Evolutionary conservation across 768 basidiomycete genomes (phyloP).

Genomic region (Kwoniella dejecticola): DNA sequence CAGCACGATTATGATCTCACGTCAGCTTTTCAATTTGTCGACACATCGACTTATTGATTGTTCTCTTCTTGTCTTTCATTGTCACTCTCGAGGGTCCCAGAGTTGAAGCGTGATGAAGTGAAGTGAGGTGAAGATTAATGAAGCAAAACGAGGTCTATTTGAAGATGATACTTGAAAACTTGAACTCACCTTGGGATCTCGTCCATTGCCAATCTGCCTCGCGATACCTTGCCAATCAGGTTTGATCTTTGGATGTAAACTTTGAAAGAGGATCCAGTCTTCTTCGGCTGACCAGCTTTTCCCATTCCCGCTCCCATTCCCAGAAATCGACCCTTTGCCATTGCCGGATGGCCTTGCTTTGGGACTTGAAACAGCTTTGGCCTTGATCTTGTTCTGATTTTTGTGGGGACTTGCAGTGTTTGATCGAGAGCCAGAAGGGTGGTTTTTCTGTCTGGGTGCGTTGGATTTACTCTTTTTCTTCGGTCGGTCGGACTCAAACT

Average conservation of each 20-base stretch:
- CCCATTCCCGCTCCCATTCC: neutral
- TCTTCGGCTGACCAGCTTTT: conserved; percentile 16
- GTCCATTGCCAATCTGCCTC: conserved; percentile 8
- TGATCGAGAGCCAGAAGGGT: no score
- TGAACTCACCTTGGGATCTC: conserved; percentile 23
- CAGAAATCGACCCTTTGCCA: no score
- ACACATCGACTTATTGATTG: no score
- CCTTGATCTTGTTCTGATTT: no score
- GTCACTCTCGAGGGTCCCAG: no score
- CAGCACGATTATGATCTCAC: conserved; percentile 11
- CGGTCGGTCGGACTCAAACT: no score
- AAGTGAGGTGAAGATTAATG: neutral
- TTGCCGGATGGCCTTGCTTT: no score
- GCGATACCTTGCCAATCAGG: conserved; percentile 19
- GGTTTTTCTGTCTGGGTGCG: no score
- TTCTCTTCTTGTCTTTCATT: neutral
- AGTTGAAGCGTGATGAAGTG: no score
- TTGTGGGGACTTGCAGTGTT: no score
- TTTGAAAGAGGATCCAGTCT: conserved; percentile 19
- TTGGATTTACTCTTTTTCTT: no score
- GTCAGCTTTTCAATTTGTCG: conserved; percentile 10
- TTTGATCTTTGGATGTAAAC: conserved; percentile 19
- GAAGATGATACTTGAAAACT: neutral
- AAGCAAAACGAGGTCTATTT: neutral
- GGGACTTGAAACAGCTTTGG: no score